These are phyloP conservation scores for Ziziphus jujuba DNA, from an alignment of 306 rosid species.

Conservation along the genomic window DNA sequence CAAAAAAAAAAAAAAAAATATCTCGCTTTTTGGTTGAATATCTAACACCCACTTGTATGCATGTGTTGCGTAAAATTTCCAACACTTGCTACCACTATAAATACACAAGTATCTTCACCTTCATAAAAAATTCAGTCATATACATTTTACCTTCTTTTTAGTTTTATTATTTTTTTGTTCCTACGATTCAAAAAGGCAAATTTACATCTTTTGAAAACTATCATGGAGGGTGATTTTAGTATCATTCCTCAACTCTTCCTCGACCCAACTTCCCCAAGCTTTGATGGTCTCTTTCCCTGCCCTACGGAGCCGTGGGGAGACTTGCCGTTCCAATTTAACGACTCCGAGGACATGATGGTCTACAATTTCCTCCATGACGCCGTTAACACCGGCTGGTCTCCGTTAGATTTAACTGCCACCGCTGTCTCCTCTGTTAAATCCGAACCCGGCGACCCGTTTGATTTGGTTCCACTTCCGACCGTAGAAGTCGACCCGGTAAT, in stretches of 20 bases:
- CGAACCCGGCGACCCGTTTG: not conserved
- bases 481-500: not conserved
- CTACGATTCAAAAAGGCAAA: not conserved
- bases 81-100: too few relatives aligned
- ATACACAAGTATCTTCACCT: not conserved
- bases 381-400: constrained; percentile 44
- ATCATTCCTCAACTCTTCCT: not conserved
- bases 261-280: not conserved
- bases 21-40: too few relatives aligned
- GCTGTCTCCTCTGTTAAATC: not conserved
- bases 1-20: too few relatives aligned
- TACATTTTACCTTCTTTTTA: too few relatives aligned
- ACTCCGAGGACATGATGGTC: constrained; percentile 50
- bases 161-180: not conserved
- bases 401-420: constrained; percentile 18
- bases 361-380: constrained; percentile 45
- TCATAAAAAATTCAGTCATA: not conserved
- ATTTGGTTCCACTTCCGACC: not conserved
- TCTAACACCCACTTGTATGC: too few relatives aligned
- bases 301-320: constrained; percentile 46
- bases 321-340: constrained; percentile 48
- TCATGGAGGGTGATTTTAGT: constrained; percentile 16
- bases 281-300: not conserved
- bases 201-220: not conserved
- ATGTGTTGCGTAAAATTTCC: too few relatives aligned